Evolutionary conservation across 2,329 filamentous ascomycete species (phyloP).

Genomic region (Tetracladium maxilliforme): DNA sequence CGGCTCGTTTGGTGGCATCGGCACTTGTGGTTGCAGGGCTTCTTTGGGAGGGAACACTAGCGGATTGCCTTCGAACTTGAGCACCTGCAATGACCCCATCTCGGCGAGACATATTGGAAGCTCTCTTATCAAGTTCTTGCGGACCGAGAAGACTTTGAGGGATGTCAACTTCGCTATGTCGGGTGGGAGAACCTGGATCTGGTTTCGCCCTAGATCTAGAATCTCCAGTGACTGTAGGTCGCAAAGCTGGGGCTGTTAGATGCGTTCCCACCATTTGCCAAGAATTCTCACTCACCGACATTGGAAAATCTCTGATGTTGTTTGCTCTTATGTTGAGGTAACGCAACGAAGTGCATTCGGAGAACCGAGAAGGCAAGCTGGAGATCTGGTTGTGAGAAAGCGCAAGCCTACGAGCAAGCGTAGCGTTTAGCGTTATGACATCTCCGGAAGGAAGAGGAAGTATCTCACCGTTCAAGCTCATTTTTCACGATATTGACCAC

Average conservation of each 20-base stretch:
- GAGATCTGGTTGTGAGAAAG: slow-evolving; percentile 68
- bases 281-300: slow-evolving; percentile 40
- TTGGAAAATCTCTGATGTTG: slow-evolving; percentile 51
- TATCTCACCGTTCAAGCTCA: slow-evolving; percentile 15
- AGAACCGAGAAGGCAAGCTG: slow-evolving; percentile 54
- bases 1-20: slow-evolving; percentile 38
- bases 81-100: slow-evolving; percentile 75
- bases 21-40: slow-evolving; percentile 42
- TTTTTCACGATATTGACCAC: slow-evolving; percentile 19
- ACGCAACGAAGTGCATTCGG: slow-evolving; percentile 62
- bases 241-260: slow-evolving; percentile 46
- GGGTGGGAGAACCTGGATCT: slow-evolving; percentile 60
- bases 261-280: background rate
- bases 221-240: slow-evolving; percentile 80
- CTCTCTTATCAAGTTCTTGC: slow-evolving; percentile 75
- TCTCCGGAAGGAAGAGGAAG: slow-evolving; percentile 3
- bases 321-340: slow-evolving; percentile 75
- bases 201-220: slow-evolving; percentile 81
- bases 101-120: slow-evolving; percentile 75
- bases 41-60: slow-evolving; percentile 66
- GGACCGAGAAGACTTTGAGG: slow-evolving; percentile 76
- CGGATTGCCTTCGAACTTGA: slow-evolving; percentile 83
- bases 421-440: slow-evolving; percentile 1
- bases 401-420: slow-evolving; percentile 40
- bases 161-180: slow-evolving; percentile 71